Base-by-base conservation (phyloP, 768 basidiomycete species). In the Mrakia gelida region DNA sequence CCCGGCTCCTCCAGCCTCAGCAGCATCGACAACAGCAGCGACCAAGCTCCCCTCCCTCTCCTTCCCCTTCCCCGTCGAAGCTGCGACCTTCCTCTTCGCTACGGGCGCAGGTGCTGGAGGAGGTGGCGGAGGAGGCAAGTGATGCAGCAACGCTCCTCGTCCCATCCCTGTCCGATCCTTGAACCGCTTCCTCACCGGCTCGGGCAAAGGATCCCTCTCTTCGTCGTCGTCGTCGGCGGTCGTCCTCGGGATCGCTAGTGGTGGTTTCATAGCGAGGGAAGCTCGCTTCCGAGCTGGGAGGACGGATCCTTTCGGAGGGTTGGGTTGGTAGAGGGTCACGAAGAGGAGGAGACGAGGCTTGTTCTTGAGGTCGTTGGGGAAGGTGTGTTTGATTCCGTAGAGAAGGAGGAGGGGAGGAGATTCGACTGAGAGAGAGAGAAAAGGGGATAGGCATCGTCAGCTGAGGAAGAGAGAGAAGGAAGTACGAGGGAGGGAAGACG, bases 301-400 rank as follows among this genome's bases (percentile, higher is more conserved):
- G 26, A 28, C 26, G 4, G 49, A 21, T 52, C 18, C 49, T 52
- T 52, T 32, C 32, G 65, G 30, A 21, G 26, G 41, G 38, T 21
- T 3, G 67, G 67, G 67, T n/a, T 26, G 23, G 67, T 70, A 70
- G 41, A 70, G 34, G 26, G 67, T 70, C 34, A 70, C 26, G 41
- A 70, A 70, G 9, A 70, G 67, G 34, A 70, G 67, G 26, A 70
- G 38, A 21, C 67, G 67, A 43, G 67, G 67, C 67, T 41, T 70
- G 67, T 70, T 70, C 49, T 52, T 52, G 15, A 13, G 49, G 67
- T 70, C 67, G 26, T 70, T 70, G 26, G 67, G 67, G 8, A 38
- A 70, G 26, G 41, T 38, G 8, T 38, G 34, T n/a, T 70, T 70
- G 67, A 70, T 70, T 34, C 67, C 67, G 34, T 70, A 70, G 38